Percentiles rank a stretch among this genome's conserved stretches.
Conservation (phyloP, 495 filamentous ascomycete species). For the Hypomontagnella submonticulosa region DNA sequence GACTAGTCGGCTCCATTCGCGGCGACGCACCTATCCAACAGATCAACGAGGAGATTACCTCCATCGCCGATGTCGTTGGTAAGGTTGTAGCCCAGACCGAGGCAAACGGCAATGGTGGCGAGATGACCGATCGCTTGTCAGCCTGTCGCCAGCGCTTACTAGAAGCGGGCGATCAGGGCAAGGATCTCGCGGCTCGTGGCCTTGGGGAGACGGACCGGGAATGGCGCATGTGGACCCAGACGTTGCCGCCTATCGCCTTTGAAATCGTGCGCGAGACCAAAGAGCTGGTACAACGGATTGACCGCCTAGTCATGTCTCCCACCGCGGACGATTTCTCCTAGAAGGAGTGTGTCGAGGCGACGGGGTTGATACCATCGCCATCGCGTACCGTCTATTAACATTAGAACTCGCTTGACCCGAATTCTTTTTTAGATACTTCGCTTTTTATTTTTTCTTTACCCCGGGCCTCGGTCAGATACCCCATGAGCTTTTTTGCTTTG, state of each 20-base stretch:
- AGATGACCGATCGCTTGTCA: slow-evolving; percentile 71
- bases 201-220: slow-evolving; percentile 58
- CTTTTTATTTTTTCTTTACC: slow-evolving; percentile 16
- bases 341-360: slow-evolving; percentile 33
- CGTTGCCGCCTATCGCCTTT: slow-evolving; percentile 84
- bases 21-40: slow-evolving; percentile 71
- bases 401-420: slow-evolving; percentile 5
- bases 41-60: slow-evolving; percentile 74
- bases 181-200: slow-evolving; percentile 61
- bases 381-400: slow-evolving; percentile 14
- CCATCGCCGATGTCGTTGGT: slow-evolving; percentile 75
- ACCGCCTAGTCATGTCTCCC: slow-evolving; percentile 52
- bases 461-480: slow-evolving; percentile 42
- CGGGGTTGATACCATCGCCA: slow-evolving; percentile 29
- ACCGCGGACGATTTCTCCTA: slow-evolving; percentile 58
- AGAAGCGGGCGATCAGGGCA: slow-evolving; percentile 72
- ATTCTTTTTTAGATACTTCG: background rate
- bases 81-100: slow-evolving; percentile 76
- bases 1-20: slow-evolving; percentile 82
- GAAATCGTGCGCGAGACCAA: slow-evolving; percentile 87
- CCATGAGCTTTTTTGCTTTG: slow-evolving; percentile 30
- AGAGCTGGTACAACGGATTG: slow-evolving; percentile 67
- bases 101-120: slow-evolving; percentile 65
- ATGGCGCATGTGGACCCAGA: slow-evolving; percentile 74
- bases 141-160: slow-evolving; percentile 73